phyloP scores from a whole-genome alignment of 1,139 yeast genomes.

The Blastobotrys buckinghamii region DNA sequence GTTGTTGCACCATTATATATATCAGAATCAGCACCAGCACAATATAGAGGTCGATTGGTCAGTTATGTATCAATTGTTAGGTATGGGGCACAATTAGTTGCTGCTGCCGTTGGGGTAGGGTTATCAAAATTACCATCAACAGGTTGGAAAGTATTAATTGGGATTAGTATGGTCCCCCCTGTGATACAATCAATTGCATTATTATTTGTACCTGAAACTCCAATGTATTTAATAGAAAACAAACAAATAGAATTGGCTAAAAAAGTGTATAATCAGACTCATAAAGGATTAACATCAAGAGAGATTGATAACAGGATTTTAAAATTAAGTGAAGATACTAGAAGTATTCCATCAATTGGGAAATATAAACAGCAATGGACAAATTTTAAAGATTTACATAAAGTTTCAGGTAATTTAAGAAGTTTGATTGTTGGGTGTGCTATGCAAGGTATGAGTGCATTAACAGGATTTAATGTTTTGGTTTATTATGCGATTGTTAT shows the following conservation, averaged over 20 bases:
- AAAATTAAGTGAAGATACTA: conserved; percentile 20
- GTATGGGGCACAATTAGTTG: conserved; percentile 90
- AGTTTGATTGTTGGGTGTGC: conserved; percentile 89
- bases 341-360: neutral
- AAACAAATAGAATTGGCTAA: conserved; percentile 61
- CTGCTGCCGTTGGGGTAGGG: conserved; percentile 93
- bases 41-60: conserved; percentile 72
- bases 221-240: conserved; percentile 75
- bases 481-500: conserved; percentile 92
- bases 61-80: conserved; percentile 59
- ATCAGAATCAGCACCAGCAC: conserved; percentile 86
- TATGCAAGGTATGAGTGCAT: conserved; percentile 90
- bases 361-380: conserved; percentile 33
- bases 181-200: conserved; percentile 68
- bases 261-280: conserved; percentile 52
- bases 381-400: conserved; percentile 68
- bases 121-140: conserved; percentile 54
- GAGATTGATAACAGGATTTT: conserved; percentile 25
- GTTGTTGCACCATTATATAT: conserved; percentile 86
- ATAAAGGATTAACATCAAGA: conserved; percentile 28
- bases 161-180: conserved; percentile 84
- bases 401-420: conserved; percentile 48
- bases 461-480: conserved; percentile 90
- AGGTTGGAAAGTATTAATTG: conserved; percentile 94
- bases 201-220: conserved; percentile 89